Evolutionary conservation across 495 filamentous ascomycete species (phyloP), one percentile per base, ranked within the genome.

Genomic region (Neurospora terricola): DNA sequence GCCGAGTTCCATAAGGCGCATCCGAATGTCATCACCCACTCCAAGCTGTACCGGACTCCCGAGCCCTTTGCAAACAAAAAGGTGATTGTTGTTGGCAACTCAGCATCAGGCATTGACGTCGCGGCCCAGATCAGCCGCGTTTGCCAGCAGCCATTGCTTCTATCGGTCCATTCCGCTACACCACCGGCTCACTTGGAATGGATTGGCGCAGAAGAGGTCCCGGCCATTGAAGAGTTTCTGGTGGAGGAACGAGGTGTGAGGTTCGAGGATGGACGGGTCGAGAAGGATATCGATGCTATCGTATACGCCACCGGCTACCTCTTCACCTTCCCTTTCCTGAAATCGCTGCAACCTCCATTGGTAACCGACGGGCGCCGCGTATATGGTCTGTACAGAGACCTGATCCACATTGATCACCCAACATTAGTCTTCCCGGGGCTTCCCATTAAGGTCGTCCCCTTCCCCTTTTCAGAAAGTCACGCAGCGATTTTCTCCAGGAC

Each of bases 61-160:
- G 85, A 87, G 14, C 72, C 79, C 0, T 96, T 90, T 77, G 80
- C 72, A n/a, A 76, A 78, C 16, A 86, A 86, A 72, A 85, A 84
- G 59, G 84, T 85, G 27, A 82, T 97, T 27, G 85, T 97, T 0
- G 90, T 97, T 0, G 94, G 94, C 23, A 92, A 90, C 72, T 88
- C 89, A 1, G 89, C 93, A 2, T 96, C 93, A 0, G 94, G 92
- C 10, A 79, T 93, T 18, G 94, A 97, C 77, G 92, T 97, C 72
- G 90, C 90, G 6, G 81, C 87, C 10, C 94, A 97, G 74, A 93
- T 97, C 75, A 87, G 83, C 34, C 70, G 59, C 12, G 82, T 86
- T 5, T 84, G 81, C 72, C 70, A 76, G 27, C 74, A 80, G 37
- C 84, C 83, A 14, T 74, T 87, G 21, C 75, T 88, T 14, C 71